Percentiles rank a stretch among this genome's conserved stretches.
phyloP scores from a whole-genome alignment of 2,329 filamentous ascomycete genomes.

The Diaporthe ilicicola region DNA sequence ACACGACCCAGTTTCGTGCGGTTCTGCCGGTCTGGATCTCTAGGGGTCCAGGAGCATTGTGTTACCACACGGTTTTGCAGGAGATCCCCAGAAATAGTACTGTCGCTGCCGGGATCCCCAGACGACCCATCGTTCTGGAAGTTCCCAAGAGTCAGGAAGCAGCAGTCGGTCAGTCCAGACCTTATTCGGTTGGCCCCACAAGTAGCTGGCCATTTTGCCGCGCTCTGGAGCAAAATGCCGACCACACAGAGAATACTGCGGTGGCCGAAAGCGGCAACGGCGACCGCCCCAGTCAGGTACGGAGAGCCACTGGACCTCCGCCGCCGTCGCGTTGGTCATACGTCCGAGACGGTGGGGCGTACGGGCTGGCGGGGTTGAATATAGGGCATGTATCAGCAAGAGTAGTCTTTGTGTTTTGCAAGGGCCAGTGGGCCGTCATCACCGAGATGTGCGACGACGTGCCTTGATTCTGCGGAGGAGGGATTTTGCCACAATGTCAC shows the following conservation, averaged over 20 bases:
- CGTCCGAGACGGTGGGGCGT: neutral
- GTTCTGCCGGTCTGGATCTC: neutral
- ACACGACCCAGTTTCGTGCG: neutral
- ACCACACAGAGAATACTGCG: slow-evolving; percentile 1
- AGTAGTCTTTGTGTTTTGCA: neutral
- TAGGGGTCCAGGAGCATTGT: slow-evolving; percentile 16
- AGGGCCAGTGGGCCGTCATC: neutral
- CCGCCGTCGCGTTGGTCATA: neutral
- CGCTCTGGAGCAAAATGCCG: slow-evolving; percentile 6
- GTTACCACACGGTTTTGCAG: slow-evolving; percentile 10
- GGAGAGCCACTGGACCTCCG: neutral
- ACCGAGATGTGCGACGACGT: neutral
- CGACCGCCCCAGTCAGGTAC: neutral
- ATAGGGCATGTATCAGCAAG: neutral
- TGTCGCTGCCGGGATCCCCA: slow-evolving; percentile 12
- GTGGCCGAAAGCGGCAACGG: slow-evolving; percentile 11
- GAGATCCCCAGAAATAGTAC: slow-evolving; percentile 15
- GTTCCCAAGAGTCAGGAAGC: neutral
- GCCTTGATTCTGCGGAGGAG: neutral
- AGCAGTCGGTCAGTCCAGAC: slow-evolving; percentile 22
- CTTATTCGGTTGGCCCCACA: slow-evolving; percentile 3
- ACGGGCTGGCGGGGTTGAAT: neutral
- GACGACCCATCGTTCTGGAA: slow-evolving; percentile 16
- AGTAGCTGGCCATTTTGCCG: slow-evolving; percentile 9
- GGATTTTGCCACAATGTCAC: slow-evolving; percentile 5